Conservation (phyloP, 2,329 filamentous ascomycete species). For the Aureobasidium pullulans region DNA sequence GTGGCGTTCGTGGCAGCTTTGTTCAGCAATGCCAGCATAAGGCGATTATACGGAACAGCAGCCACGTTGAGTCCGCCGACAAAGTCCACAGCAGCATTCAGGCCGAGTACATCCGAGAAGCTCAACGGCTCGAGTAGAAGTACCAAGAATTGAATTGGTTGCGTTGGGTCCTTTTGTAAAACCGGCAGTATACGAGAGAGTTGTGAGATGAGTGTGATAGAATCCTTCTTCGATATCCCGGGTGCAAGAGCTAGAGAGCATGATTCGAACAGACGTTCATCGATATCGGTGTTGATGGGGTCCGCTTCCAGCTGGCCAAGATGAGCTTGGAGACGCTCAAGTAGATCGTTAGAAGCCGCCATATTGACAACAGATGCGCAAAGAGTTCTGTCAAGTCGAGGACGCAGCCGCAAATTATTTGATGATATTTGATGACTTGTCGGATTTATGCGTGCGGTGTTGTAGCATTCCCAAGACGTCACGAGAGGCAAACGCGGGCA, state of each 20-base stretch:
- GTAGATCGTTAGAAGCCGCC: conserved; percentile 4
- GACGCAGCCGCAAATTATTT: not conserved
- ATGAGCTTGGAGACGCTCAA: conserved; percentile 31
- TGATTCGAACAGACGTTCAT: conserved; percentile 44
- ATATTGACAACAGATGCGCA: not conserved
- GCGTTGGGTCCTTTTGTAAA: conserved; percentile 51
- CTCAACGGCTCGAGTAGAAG: conserved; percentile 43
- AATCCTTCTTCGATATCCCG: conserved; percentile 27
- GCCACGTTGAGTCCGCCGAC: conserved; percentile 46
- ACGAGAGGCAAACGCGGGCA: conserved; percentile 1
- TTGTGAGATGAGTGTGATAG: conserved; percentile 33
- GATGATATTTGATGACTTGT: not conserved
- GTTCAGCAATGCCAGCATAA: conserved; percentile 48
- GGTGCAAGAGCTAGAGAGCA: conserved; percentile 39
- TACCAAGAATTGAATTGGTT: conserved; percentile 46
- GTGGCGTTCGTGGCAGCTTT: conserved; percentile 46
- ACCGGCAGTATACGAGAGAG: conserved; percentile 45
- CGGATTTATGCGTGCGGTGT: not conserved
- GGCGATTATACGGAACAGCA: conserved; percentile 44
- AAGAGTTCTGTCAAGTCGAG: not conserved
- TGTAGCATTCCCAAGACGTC: not conserved
- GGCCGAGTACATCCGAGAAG: conserved; percentile 42
- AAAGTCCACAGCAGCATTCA: conserved; percentile 46
- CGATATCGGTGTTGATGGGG: conserved; percentile 36
- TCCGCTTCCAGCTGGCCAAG: conserved; percentile 38